A percentile compares a stretch with the other conserved stretches of the same genome.
These are phyloP conservation scores for Hypocrella siamensis DNA, from an alignment of 2,329 filamentous ascomycete species.

Conservation along the genomic window DNA sequence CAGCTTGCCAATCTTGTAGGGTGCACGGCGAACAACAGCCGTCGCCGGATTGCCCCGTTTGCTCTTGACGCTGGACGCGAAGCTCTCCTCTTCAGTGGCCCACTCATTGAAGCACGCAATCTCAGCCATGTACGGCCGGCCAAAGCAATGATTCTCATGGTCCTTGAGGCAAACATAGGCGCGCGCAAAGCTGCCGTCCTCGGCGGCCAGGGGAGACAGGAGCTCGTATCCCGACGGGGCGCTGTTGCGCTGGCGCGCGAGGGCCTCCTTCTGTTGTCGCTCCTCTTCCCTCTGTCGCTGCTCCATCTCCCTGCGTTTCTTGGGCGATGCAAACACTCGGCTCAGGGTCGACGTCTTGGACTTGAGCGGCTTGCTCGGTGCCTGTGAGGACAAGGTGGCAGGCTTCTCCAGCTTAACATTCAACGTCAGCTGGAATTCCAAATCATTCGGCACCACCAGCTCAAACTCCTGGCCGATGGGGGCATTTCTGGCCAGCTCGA, in stretches of 20 bases:
- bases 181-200: slow-evolving; percentile 86
- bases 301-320: slow-evolving; percentile 92
- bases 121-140: slow-evolving; percentile 74
- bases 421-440: slow-evolving; percentile 96
- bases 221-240: slow-evolving; percentile 72
- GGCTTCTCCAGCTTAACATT: slow-evolving; percentile 89
- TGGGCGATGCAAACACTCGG: slow-evolving; percentile 82
- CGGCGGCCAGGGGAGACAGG: slow-evolving; percentile 69
- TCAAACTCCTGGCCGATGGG: slow-evolving; percentile 98
- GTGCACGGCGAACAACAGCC: slow-evolving; percentile 62
- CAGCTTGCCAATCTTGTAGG: slow-evolving; percentile 93
- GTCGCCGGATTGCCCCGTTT: slow-evolving; percentile 60
- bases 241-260: slow-evolving; percentile 43
- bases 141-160: slow-evolving; percentile 77
- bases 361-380: slow-evolving; percentile 43
- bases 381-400: slow-evolving; percentile 38
- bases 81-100: slow-evolving; percentile 71
- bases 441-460: slow-evolving; percentile 86
- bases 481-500: slow-evolving; percentile 80
- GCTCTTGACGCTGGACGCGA: slow-evolving; percentile 81
- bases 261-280: slow-evolving; percentile 46
- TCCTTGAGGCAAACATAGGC: slow-evolving; percentile 90
- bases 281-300: slow-evolving; percentile 70
- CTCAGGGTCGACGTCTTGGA: slow-evolving; percentile 80
- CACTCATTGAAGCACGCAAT: slow-evolving; percentile 97